Evolutionary conservation across 805 yeast genomes (phyloP).

Genomic region (Teunomyces gatunensis): DNA sequence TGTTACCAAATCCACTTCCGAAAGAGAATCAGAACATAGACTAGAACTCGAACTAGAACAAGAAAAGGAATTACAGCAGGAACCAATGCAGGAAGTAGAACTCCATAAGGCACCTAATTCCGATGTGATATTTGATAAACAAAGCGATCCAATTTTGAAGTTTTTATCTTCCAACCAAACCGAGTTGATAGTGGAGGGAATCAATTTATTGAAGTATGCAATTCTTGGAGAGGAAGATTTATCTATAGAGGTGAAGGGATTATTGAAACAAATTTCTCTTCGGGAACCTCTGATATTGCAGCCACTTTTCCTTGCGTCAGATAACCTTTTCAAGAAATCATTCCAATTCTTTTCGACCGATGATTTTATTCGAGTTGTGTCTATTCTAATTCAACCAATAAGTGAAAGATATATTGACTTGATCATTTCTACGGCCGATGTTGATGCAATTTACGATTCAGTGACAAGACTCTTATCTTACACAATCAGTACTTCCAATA

Average conservation of each 20-base stretch:
- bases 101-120: background rate
- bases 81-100: background rate
- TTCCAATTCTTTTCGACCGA: slow-evolving; percentile 25
- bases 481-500: slow-evolving; percentile 30
- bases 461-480: slow-evolving; percentile 25
- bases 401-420: slow-evolving; percentile 19
- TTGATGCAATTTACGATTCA: slow-evolving; percentile 29
- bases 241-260: slow-evolving; percentile 18
- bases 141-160: slow-evolving; percentile 34
- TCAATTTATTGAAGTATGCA: slow-evolving; percentile 36
- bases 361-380: slow-evolving; percentile 36
- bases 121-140: slow-evolving; percentile 16
- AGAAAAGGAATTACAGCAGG: background rate
- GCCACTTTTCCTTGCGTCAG: slow-evolving; percentile 30
- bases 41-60: background rate
- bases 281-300: slow-evolving; percentile 27
- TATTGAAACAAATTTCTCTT: slow-evolving; percentile 27
- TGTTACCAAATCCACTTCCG: too few species aligned
- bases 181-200: slow-evolving; percentile 33
- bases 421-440: slow-evolving; percentile 20
- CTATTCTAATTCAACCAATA: slow-evolving; percentile 21
- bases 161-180: slow-evolving; percentile 33
- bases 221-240: slow-evolving; percentile 35
- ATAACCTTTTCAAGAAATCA: slow-evolving; percentile 22
- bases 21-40: background rate